phyloP scores from a whole-genome alignment of 2,329 filamentous ascomycete species.

The Whalleya microplaca region DNA sequence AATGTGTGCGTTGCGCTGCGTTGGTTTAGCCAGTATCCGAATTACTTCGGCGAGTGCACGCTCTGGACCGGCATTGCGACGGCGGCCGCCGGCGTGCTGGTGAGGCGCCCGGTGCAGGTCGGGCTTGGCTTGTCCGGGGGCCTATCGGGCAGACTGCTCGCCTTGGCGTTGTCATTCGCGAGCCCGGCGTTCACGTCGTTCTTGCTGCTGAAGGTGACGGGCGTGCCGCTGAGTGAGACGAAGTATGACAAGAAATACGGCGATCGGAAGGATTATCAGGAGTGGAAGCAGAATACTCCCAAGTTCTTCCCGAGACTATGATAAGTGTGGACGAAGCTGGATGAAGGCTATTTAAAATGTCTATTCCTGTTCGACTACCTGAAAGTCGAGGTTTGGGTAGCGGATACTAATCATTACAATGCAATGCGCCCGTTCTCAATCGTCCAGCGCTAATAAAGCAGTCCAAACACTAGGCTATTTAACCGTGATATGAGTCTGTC shows the following conservation, averaged over 20 bases:
- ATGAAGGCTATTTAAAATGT: not conserved
- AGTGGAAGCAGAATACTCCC: conserved; percentile 69
- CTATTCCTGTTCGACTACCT: not conserved
- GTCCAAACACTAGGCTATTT: conserved; percentile 2
- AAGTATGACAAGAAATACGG: conserved; percentile 71
- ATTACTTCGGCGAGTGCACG: conserved; percentile 74
- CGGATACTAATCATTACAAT: conserved; percentile 8
- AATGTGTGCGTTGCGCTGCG: too few relatives aligned
- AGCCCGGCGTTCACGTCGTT: conserved; percentile 69
- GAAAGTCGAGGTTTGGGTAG: not conserved
- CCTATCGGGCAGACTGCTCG: conserved; percentile 35
- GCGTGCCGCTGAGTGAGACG: conserved; percentile 67
- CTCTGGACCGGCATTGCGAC: conserved; percentile 71
- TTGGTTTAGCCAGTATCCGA: conserved; percentile 56
- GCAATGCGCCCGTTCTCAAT: conserved; percentile 13
- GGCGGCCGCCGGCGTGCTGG: conserved; percentile 59
- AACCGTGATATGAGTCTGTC: not conserved
- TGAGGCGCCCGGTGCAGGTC: conserved; percentile 55
- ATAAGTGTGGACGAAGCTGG: conserved; percentile 13
- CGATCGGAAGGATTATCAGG: conserved; percentile 65
- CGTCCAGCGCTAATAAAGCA: conserved; percentile 12
- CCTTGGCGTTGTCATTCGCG: conserved; percentile 52
- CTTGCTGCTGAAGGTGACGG: conserved; percentile 64
- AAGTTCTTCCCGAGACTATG: conserved; percentile 66
- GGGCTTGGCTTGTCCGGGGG: conserved; percentile 59